Evolutionary conservation across 1,284 basidiomycete genomes (phyloP).

Genomic region (Cryptococcus depauperatus): DNA sequence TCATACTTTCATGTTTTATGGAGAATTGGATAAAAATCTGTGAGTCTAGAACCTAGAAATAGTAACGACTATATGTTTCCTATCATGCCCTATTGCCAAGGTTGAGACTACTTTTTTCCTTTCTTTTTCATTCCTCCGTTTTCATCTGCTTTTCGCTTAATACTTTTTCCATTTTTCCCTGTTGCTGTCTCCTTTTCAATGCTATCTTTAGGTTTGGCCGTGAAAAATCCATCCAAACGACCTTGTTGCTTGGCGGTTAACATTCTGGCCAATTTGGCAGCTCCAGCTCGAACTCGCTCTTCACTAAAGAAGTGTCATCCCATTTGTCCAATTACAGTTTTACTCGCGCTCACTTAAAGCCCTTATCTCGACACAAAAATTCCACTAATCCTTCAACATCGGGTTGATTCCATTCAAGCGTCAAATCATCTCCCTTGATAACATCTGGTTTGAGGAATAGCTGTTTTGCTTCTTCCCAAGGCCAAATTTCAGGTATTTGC

Average conservation of each 20-base stretch:
- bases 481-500: constrained; percentile 85
- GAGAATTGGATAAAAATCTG: too few species aligned
- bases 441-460: constrained; percentile 87
- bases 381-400: constrained; percentile 90
- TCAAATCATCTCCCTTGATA: constrained; percentile 72
- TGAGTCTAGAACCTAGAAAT: too few species aligned
- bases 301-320: constrained; percentile 54
- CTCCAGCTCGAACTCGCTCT: constrained; percentile 91
- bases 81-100: too few species aligned
- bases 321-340: neutral
- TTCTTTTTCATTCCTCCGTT: constrained; percentile 15
- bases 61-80: too few species aligned
- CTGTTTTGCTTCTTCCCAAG: constrained; percentile 88
- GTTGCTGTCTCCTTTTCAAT: constrained; percentile 24
- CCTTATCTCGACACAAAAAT: constrained; percentile 90
- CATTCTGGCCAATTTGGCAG: constrained; percentile 82
- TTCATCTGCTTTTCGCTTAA: constrained; percentile 16
- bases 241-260: constrained; percentile 91
- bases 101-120: constrained; percentile 17
- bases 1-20: too few species aligned
- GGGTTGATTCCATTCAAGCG: constrained; percentile 92
- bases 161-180: constrained; percentile 18
- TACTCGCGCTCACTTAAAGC: constrained; percentile 69
- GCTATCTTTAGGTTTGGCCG: constrained; percentile 53
- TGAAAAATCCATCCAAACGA: constrained; percentile 90